phyloP scores from a whole-genome alignment of 2,329 filamentous ascomycete genomes.

The Pseudogymnoascus sp. region DNA sequence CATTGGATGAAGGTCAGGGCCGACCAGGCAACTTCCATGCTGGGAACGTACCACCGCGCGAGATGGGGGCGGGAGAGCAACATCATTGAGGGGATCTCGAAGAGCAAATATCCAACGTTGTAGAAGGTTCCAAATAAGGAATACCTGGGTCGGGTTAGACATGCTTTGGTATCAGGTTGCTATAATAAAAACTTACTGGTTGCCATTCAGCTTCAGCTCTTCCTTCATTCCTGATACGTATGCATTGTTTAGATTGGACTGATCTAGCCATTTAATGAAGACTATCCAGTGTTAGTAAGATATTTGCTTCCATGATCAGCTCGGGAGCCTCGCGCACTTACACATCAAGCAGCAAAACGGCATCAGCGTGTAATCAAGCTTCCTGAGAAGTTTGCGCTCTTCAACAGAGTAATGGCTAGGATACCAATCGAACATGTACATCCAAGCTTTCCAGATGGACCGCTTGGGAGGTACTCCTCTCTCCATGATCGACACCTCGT shows the following conservation, averaged over 20 bases:
- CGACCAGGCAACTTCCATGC: conserved; percentile 8
- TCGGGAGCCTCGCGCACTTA: conserved; percentile 14
- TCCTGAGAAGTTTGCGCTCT: conserved; percentile 37
- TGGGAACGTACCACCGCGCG: conserved; percentile 10
- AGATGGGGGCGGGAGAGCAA: not conserved
- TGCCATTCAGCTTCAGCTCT: conserved; percentile 39
- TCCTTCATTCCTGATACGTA: conserved; percentile 44
- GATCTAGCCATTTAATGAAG: conserved; percentile 39
- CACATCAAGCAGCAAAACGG: conserved; percentile 38
- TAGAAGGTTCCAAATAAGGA: conserved; percentile 10
- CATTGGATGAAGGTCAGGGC: conserved; percentile 1
- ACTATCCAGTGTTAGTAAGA: conserved; percentile 6
- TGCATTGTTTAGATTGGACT: conserved; percentile 31
- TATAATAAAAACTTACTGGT: conserved; percentile 26
- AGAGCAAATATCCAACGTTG: not conserved
- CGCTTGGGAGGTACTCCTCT: not conserved
- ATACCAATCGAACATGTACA: conserved; percentile 31
- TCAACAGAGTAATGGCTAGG: conserved; percentile 30
- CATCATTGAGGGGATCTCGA: conserved; percentile 8
- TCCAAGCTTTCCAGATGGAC: conserved; percentile 20
- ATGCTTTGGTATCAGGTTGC: not conserved
- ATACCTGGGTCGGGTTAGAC: not conserved
- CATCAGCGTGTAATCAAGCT: conserved; percentile 37
- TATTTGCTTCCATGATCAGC: not conserved
- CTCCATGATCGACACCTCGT: not conserved